Evolutionary conservation across 331 rosid genomes (phyloP).

Genomic region (Acacia pycnantha): DNA sequence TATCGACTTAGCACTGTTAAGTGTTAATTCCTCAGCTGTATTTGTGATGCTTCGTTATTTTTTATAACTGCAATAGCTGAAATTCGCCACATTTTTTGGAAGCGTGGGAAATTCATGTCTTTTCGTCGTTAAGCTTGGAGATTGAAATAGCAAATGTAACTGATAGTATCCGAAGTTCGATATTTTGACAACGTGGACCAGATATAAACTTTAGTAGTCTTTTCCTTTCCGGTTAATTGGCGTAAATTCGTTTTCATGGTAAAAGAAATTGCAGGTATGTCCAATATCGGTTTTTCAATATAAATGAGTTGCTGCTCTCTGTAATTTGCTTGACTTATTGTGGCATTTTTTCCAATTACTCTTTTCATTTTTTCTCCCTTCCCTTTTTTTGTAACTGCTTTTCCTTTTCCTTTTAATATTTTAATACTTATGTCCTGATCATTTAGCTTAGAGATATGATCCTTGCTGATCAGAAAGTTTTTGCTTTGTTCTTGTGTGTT

Average conservation of each 20-base stretch:
- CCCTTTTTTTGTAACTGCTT: background rate
- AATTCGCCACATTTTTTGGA: background rate
- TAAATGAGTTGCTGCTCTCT: background rate
- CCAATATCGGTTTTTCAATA: background rate
- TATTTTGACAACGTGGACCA: background rate
- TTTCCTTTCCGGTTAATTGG: background rate
- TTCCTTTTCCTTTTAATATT: too few species aligned
- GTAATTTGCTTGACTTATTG: background rate
- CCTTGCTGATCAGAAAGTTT: background rate
- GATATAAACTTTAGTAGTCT: background rate
- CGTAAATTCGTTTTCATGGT: background rate
- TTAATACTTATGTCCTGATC: too few species aligned
- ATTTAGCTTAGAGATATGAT: background rate
- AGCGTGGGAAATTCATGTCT: background rate
- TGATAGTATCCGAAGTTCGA: background rate
- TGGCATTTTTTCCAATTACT: background rate
- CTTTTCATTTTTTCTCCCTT: background rate
- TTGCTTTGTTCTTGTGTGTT: background rate
- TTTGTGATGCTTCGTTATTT: too few species aligned
- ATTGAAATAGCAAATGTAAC: background rate
- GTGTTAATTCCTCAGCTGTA: background rate
- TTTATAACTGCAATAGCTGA: background rate
- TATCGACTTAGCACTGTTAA: background rate
- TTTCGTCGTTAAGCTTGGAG: background rate
- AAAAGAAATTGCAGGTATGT: background rate